Base-by-base conservation (phyloP, 805 yeast species). In the Pichia deserticola region DNA sequence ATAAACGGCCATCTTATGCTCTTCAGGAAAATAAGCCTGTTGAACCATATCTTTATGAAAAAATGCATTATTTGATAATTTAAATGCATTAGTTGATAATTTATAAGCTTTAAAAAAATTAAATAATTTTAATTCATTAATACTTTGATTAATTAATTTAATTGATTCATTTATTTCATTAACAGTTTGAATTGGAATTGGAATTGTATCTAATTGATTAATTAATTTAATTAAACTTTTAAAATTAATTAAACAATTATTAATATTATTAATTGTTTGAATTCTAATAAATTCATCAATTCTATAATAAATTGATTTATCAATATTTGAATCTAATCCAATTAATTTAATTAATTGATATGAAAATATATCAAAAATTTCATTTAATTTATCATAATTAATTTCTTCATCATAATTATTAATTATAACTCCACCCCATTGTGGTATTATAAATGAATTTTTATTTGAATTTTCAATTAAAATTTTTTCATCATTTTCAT, bases 11-110 rank as follows among this genome's bases (percentile, higher is more conserved):
- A 93, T 74, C 64, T 88, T 90, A 63, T 92, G 99, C 64, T 92
- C 97, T 55, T 86, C 92, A 0, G 99, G 98, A 72, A 90, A 89
- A 65, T 86, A 89, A 49, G 85, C 88, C 62, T 92, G 97, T 60
- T 89, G 95, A 32, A 93, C 88, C 97, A 93, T 92, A 64, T 85
- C 90, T 58, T 87, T 86, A 57, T 92, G 95, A 64, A 92, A 92
- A 60, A 92, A 92, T 0, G 98, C 97, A 42, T 72, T 72, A 55
- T 82, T 76, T 0, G 97, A 85, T 42, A 74, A 67, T 12, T 68
- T 60, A 40, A 82, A 71, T 0, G 95, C 87, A n/a, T 63, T 57
- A 12, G 83, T 75, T 1, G 81, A 72, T 13, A 47, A 42, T 7
- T 56, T 40, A 13, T 78, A 72, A 1, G 75, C 73, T 28, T 56